Evolutionary conservation across 441 rosid genomes (phyloP), one percentile per base, ranked within the genome.

Genomic region (Flueggea neowawraea): DNA sequence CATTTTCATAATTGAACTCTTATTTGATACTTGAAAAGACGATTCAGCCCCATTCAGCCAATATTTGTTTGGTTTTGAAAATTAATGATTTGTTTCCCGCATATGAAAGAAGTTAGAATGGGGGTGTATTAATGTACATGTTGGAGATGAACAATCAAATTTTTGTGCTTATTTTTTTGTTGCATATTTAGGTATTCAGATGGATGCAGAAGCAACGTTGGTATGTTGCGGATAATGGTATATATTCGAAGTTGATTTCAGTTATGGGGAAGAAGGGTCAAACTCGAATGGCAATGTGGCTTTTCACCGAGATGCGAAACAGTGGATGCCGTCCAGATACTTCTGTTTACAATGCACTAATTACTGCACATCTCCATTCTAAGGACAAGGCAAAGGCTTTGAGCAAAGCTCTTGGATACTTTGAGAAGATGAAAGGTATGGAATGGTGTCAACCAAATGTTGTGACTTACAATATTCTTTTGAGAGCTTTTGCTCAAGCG

Each of bases 191-290:
- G 98, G 97, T 90, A 62, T 91, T 88, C 80, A 90, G 97, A 71
- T 93, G 92, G 96, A 86, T 86, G 98, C 98, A 93, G 81, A 93
- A 82, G 64, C 98, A 88, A 54, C 75, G 92, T 0, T 93, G 98
- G 98, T 93, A 93, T 28, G 73, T 90, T 1, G 79, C 97, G 0
- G 97, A 92, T 74, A 92, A 82, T 60, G 98, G 98, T 58, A 77
- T 90, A 31, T 92, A 90, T 67, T 92, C 98, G 0, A 92, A 92
- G 73, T 49, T 90, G 66, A 90, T 90, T 66, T 73, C 98, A 0
- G 86, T 86, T 32, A 86, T 92, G 95, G 96, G 98, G 32, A 92
- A 83, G 70, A 88, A 83, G 62, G 96, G 96, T 47, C 94, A 86
- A 69, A 89, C 79, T 10, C 75, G 96, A 56, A 87, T 88, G 98